These are phyloP conservation scores for Lathyrus tuberosus DNA, from an alignment of 306 rosid species.

Conservation along the genomic window DNA sequence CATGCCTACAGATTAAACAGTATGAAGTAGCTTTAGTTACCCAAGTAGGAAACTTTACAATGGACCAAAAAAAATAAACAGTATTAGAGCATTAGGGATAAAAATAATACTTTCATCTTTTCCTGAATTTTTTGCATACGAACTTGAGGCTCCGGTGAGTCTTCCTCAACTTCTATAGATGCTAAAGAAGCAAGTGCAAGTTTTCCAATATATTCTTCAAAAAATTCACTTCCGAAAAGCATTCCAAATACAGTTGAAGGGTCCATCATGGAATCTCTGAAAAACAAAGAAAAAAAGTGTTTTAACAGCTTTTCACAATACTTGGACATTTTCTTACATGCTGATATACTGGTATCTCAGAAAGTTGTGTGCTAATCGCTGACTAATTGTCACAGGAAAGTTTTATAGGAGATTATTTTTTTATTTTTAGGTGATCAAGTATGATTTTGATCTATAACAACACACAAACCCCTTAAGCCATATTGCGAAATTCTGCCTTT, in stretches of 20 bases:
- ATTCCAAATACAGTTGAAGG: slow-evolving; percentile 93
- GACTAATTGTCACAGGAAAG: background rate
- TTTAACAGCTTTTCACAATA: slow-evolving; percentile 15
- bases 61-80: background rate
- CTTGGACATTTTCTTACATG: background rate
- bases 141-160: slow-evolving; percentile 54
- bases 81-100: slow-evolving; percentile 18
- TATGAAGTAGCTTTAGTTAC: slow-evolving; percentile 36
- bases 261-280: slow-evolving; percentile 87
- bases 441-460: background rate
- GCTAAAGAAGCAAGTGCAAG: slow-evolving; percentile 79
- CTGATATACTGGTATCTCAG: background rate
- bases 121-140: slow-evolving; percentile 64
- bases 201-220: slow-evolving; percentile 89
- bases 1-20: slow-evolving; percentile 49
- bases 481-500: background rate
- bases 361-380: background rate
- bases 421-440: background rate
- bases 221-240: slow-evolving; percentile 91
- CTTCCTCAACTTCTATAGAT: slow-evolving; percentile 69
- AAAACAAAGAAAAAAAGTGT: slow-evolving; percentile 11
- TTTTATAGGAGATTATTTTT: background rate
- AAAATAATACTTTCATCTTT: slow-evolving; percentile 59
- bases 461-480: background rate
- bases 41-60: slow-evolving; percentile 1